phyloP scores from a whole-genome alignment of 164 flowering plant species.

The Pachysandra terminalis region DNA sequence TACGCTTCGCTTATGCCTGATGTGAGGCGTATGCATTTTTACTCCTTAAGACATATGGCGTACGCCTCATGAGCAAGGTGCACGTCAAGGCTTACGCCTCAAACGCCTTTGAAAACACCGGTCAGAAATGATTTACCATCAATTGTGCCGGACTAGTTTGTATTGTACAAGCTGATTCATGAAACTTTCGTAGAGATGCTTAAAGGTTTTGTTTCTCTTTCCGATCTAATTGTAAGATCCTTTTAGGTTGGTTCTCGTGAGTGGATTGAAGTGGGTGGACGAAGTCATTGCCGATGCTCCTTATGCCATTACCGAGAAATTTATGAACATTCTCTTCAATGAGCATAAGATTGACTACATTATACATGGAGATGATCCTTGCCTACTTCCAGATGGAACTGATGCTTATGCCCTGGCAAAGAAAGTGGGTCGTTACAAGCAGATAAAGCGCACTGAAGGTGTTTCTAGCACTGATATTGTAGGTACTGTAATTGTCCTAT shows the following conservation, averaged over 20 bases:
- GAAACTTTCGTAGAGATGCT: no score
- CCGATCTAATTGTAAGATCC: conserved; percentile 9
- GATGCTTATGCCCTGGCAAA: conserved; percentile 70
- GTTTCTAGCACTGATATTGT: conserved; percentile 74
- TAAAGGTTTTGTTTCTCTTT: neutral
- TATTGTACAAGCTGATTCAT: no score
- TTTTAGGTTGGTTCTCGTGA: conserved; percentile 70
- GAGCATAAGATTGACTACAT: conserved; percentile 71
- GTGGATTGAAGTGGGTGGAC: conserved; percentile 88
- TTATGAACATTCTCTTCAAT: conserved; percentile 63
- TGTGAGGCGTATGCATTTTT: no score
- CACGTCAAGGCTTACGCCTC: no score
- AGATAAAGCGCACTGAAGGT: conserved; percentile 69
- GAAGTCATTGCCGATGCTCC: conserved; percentile 78
- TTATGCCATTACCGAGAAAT: conserved; percentile 68
- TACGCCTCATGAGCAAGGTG: no score
- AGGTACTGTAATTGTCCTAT: conserved; percentile 36
- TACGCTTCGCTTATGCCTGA: no score
- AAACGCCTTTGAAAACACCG: no score
- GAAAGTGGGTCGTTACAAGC: conserved; percentile 67
- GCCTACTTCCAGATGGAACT: conserved; percentile 64
- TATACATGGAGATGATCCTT: conserved; percentile 67
- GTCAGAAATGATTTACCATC: no score
- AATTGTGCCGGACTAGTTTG: no score
- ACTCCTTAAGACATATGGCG: no score